These are phyloP conservation scores for Dendrobium chrysotoxum DNA, from an alignment of 106 monocot species.

Conservation along the genomic window DNA sequence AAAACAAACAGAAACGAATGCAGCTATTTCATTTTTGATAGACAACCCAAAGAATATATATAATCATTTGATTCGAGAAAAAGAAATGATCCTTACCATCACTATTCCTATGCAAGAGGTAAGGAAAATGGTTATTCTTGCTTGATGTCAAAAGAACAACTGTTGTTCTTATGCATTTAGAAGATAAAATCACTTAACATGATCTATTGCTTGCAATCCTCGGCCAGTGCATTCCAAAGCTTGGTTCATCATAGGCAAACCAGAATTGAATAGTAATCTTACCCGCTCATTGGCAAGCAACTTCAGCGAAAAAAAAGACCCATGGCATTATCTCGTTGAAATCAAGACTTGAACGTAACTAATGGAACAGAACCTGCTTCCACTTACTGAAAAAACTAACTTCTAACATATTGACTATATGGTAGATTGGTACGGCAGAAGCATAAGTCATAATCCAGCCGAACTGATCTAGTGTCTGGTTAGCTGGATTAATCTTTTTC, in stretches of 20 bases:
- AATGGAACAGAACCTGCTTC: conserved; percentile 72
- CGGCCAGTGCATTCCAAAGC: no score
- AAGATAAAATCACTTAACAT: no score
- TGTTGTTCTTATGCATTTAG: no score
- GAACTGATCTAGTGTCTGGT: conserved; percentile 74
- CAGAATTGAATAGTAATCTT: conserved; percentile 32
- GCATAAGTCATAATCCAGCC: conserved; percentile 92
- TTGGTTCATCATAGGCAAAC: conserved; percentile 91
- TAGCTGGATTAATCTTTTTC: conserved; percentile 69
- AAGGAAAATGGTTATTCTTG: no score
- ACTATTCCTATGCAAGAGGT: no score
- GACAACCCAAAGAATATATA: no score
- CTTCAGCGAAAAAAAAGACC: conserved; percentile 68
- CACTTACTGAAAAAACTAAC: conserved; percentile 83
- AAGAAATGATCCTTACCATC: no score
- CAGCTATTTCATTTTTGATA: no score
- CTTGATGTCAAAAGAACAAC: no score
- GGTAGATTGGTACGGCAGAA: conserved; percentile 59
- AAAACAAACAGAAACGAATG: no score
- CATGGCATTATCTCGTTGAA: conserved; percentile 69
- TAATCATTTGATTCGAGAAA: no score
- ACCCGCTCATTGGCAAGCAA: conserved; percentile 80
- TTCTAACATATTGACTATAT: conserved; percentile 78
- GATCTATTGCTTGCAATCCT: no score
- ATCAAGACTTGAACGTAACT: conserved; percentile 77